phyloP scores from a whole-genome alignment of 2,329 filamentous ascomycete genomes.

The Beauveria bassiana region DNA sequence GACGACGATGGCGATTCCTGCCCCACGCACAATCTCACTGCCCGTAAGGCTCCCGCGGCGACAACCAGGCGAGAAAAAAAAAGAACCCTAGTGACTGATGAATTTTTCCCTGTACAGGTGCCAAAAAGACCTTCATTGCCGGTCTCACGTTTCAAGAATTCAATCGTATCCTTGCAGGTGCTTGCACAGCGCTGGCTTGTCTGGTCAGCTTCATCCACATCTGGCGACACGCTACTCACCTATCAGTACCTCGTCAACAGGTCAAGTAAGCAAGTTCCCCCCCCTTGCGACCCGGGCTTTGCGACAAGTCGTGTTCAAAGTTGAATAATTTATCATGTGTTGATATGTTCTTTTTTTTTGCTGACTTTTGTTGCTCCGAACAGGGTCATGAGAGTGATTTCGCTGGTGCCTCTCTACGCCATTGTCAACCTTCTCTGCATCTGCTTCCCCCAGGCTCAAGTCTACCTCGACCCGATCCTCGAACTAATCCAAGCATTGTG shows the following conservation, averaged over 20 bases:
- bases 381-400: slow-evolving; percentile 34
- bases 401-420: slow-evolving; percentile 32
- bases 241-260: slow-evolving; percentile 34
- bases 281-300: not conserved
- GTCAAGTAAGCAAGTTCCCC: slow-evolving; percentile 23
- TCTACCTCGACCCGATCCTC: slow-evolving; percentile 32
- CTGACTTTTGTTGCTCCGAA: not conserved
- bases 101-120: not conserved
- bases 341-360: not conserved
- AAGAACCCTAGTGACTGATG: not conserved
- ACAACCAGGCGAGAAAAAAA: not conserved
- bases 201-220: slow-evolving; percentile 24
- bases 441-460: slow-evolving; percentile 27
- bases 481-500: slow-evolving; percentile 32
- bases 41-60: not conserved
- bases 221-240: slow-evolving; percentile 27
- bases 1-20: slow-evolving; percentile 8
- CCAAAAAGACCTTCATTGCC: slow-evolving; percentile 9
- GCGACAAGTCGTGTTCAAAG: too few species aligned
- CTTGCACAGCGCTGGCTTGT: slow-evolving; percentile 24
- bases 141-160: slow-evolving; percentile 17
- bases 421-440: slow-evolving; percentile 31
- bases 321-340: not conserved
- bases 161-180: slow-evolving; percentile 29
- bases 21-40: slow-evolving; percentile 8